Conservation (phyloP, 1,284 basidiomycete genomes). For the Ustilago crameri region DNA sequence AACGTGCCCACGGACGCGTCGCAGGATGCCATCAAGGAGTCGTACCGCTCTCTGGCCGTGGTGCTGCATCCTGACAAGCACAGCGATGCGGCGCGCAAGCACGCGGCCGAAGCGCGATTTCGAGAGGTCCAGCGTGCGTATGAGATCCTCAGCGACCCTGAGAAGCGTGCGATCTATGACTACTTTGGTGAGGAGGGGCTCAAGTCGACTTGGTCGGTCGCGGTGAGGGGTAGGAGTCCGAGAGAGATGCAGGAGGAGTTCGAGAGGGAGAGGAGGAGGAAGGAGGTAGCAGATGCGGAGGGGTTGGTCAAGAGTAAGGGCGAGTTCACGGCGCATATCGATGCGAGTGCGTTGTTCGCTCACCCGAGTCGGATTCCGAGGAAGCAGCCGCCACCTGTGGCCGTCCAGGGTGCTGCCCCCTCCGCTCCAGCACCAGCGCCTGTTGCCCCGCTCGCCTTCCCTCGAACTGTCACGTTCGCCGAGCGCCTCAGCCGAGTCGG, state of each 20-base stretch:
- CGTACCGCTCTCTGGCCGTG: conserved; percentile 78
- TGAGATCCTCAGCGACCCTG: conserved; percentile 77
- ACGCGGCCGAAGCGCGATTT: conserved; percentile 76
- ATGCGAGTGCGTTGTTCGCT: conserved; percentile 63
- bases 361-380: conserved; percentile 76
- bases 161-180: conserved; percentile 81
- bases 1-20: conserved; percentile 77
- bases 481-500: conserved; percentile 52
- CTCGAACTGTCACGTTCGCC: conserved; percentile 19
- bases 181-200: conserved; percentile 76
- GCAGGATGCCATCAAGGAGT: conserved; percentile 77
- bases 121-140: conserved; percentile 82
- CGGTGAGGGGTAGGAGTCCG: conserved; percentile 70
- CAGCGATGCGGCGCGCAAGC: conserved; percentile 73
- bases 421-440: conserved; percentile 74
- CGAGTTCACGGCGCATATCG: conserved; percentile 64
- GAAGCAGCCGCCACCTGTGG: conserved; percentile 73
- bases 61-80: conserved; percentile 88
- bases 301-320: conserved; percentile 72
- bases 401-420: neutral
- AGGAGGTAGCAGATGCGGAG: conserved; percentile 71
- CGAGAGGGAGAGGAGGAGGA: conserved; percentile 70
- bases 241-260: conserved; percentile 74
- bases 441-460: conserved; percentile 71
- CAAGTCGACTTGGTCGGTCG: conserved; percentile 70